Conservation (phyloP, 1,139 yeast genomes). For the Protomyces pachydermus region DNA sequence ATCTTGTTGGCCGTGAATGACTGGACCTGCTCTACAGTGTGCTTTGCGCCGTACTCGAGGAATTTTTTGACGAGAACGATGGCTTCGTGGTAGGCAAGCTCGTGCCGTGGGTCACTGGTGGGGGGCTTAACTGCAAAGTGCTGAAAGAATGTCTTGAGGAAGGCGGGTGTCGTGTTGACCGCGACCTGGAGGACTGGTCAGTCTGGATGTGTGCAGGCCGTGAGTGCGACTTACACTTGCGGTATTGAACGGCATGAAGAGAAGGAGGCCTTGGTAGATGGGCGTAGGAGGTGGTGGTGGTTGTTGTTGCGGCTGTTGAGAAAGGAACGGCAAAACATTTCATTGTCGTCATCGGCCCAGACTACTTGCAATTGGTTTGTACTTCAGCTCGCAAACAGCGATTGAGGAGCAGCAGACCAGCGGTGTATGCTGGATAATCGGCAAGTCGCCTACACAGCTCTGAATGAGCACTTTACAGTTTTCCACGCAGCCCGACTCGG, state of each 20-base stretch:
- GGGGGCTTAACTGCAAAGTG: slow-evolving; percentile 20
- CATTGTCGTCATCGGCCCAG: too few species aligned
- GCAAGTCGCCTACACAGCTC: too few species aligned
- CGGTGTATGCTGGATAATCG: too few species aligned
- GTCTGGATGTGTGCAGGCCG: background rate
- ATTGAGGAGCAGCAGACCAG: too few species aligned
- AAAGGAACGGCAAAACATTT: too few species aligned
- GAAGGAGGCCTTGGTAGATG: background rate
- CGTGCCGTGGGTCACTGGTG: slow-evolving; percentile 11
- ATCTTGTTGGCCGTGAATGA: slow-evolving; percentile 24
- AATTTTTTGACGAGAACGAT: slow-evolving; percentile 21
- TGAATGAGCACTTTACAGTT: too few species aligned
- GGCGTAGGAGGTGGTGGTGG: too few species aligned
- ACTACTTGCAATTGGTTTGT: too few species aligned
- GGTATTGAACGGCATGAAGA: slow-evolving; percentile 25
- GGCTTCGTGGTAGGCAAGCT: slow-evolving; percentile 21
- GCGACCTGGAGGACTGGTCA: slow-evolving; percentile 7
- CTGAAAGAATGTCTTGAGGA: slow-evolving; percentile 20
- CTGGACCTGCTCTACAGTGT: slow-evolving; percentile 26
- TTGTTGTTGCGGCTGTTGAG: too few species aligned
- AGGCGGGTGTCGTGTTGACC: slow-evolving; percentile 17
- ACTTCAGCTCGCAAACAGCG: too few species aligned
- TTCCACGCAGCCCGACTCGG: too few species aligned
- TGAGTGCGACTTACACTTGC: slow-evolving; percentile 5
- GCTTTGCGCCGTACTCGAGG: slow-evolving; percentile 17